Conservation (phyloP, 106 monocot genomes). For the Platanthera guangdongensis region DNA sequence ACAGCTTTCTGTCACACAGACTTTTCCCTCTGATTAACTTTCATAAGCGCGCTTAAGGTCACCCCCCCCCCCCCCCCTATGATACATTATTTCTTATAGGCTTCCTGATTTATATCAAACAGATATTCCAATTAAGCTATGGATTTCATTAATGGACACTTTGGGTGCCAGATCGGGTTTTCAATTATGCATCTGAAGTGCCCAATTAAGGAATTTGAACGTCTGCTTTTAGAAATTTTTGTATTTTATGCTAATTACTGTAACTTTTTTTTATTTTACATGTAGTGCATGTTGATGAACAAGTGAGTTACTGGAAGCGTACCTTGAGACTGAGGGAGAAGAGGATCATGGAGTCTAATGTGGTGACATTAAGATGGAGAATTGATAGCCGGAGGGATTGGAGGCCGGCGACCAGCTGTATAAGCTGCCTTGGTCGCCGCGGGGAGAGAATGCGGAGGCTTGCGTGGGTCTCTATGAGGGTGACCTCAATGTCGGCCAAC, state of each 20-base stretch:
- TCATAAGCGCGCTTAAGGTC: background rate
- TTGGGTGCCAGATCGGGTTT: too few species aligned
- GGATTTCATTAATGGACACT: too few species aligned
- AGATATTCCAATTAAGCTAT: too few species aligned
- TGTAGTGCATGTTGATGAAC: too few species aligned
- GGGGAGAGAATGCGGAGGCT: conserved; percentile 55
- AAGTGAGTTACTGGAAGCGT: conserved; percentile 6
- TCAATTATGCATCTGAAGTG: too few species aligned
- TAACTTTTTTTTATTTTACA: too few species aligned
- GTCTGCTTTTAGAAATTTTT: too few species aligned
- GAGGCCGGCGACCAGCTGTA: conserved; percentile 67
- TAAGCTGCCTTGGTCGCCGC: conserved; percentile 58
- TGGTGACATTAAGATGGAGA: conserved; percentile 76
- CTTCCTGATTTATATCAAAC: background rate
- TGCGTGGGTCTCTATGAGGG: conserved; percentile 66
- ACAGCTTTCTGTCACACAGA: background rate
- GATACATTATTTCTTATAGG: background rate
- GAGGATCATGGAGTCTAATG: conserved; percentile 73
- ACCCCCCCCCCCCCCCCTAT: background rate
- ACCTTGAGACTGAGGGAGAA: conserved; percentile 92
- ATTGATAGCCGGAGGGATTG: conserved; percentile 55
- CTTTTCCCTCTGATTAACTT: background rate
- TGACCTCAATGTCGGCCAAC: conserved; percentile 76
- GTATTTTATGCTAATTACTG: too few species aligned
- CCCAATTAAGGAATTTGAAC: too few species aligned